phyloP scores from a whole-genome alignment of 345 rosid species.

The Aurinia saxatilis region DNA sequence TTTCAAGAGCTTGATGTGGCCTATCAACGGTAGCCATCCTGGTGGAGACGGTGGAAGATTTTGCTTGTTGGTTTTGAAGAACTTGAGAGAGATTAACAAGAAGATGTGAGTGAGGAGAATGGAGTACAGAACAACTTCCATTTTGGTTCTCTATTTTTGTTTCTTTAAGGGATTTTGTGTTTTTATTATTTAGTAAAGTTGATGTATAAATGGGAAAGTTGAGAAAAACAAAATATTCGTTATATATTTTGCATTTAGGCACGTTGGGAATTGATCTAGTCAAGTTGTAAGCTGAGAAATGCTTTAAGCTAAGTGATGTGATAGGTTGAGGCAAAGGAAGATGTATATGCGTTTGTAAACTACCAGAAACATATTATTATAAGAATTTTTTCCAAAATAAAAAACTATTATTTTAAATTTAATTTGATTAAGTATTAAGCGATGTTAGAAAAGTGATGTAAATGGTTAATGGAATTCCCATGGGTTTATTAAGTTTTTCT shows the following conservation, averaged over 20 bases:
- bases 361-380: no score
- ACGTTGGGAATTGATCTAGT: conserved; percentile 8
- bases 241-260: not conserved
- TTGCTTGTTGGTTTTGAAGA: conserved; percentile 8
- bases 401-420: no score
- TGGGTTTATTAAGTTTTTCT: no score
- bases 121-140: conserved; percentile 17
- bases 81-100: conserved; percentile 9
- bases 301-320: no score
- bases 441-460: no score
- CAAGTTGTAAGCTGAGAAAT: no score
- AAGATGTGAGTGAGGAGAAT: conserved; percentile 6
- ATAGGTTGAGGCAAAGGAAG: no score
- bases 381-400: no score
- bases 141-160: not conserved
- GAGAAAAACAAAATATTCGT: not conserved
- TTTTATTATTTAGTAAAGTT: not conserved
- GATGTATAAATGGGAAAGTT: not conserved
- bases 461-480: no score
- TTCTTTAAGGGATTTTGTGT: no score
- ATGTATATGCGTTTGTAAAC: no score
- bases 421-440: no score
- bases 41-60: conserved; percentile 46
- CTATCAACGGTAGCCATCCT: conserved; percentile 42
- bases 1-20: conserved; percentile 48